Evolutionary conservation across 2,329 filamentous ascomycete genomes (phyloP).

Genomic region (Phoma sp.): DNA sequence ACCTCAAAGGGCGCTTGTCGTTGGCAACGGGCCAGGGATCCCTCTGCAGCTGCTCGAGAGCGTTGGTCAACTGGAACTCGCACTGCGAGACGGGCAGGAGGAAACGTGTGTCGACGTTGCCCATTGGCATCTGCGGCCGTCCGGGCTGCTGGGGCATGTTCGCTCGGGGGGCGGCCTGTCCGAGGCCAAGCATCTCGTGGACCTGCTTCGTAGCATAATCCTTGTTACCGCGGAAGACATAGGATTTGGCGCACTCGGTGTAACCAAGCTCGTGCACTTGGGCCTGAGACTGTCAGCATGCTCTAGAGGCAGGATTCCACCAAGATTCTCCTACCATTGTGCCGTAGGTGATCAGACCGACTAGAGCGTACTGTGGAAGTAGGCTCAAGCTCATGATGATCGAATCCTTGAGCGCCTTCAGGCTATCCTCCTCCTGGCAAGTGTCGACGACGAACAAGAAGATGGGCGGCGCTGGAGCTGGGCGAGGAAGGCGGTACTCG

Average conservation of each 20-base stretch:
- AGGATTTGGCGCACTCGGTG: slow-evolving; percentile 96
- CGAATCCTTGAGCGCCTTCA: slow-evolving; percentile 83
- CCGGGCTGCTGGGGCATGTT: slow-evolving; percentile 72
- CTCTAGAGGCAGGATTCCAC: background rate
- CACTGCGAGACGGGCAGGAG: slow-evolving; percentile 92
- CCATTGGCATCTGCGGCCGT: slow-evolving; percentile 70
- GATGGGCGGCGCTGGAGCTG: slow-evolving; percentile 84
- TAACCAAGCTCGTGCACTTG: slow-evolving; percentile 99
- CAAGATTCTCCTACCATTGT: slow-evolving; percentile 72
- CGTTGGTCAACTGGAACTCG: slow-evolving; percentile 96
- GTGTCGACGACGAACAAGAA: slow-evolving; percentile 89
- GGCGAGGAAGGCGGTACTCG: slow-evolving; percentile 80
- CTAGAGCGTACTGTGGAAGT: slow-evolving; percentile 79
- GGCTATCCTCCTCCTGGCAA: slow-evolving; percentile 85
- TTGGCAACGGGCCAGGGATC: slow-evolving; percentile 97
- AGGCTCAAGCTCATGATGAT: slow-evolving; percentile 85
- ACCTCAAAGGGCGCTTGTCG: slow-evolving; percentile 87
- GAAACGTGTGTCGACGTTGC: slow-evolving; percentile 86
- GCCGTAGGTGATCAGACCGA: slow-evolving; percentile 85
- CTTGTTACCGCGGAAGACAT: slow-evolving; percentile 97
- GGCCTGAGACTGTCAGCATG: slow-evolving; percentile 59
- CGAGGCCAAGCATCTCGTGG: slow-evolving; percentile 96
- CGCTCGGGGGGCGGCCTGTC: slow-evolving; percentile 74
- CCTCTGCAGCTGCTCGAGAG: slow-evolving; percentile 91
- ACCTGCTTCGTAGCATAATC: slow-evolving; percentile 98